A percentile compares a stretch with the other conserved stretches of the same genome.
These are phyloP conservation scores for Digitaria exilis DNA, from an alignment of 202 grass and related monocot genomes.

Conservation along the genomic window DNA sequence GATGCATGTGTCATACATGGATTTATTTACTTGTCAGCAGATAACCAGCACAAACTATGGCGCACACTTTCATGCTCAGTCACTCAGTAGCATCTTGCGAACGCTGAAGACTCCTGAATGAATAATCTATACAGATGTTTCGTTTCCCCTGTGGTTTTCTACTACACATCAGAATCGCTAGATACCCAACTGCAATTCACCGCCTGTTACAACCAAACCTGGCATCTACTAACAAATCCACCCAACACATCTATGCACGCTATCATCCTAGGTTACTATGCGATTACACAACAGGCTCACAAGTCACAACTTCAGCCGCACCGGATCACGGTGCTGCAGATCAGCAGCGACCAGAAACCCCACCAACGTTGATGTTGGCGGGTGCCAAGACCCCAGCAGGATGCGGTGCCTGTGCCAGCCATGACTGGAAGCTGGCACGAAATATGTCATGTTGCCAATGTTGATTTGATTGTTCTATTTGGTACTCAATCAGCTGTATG, in stretches of 20 bases:
- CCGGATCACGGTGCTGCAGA: slow-evolving; percentile 36
- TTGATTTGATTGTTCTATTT: slow-evolving; percentile 24
- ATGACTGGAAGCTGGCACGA: neutral
- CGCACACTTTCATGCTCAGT: neutral
- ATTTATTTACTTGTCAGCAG: too few relatives aligned
- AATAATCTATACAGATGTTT: slow-evolving; percentile 67
- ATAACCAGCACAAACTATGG: neutral
- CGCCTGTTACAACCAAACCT: slow-evolving; percentile 26
- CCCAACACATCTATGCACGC: slow-evolving; percentile 41
- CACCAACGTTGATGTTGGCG: slow-evolving; percentile 33
- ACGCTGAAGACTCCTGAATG: slow-evolving; percentile 30
- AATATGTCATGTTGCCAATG: slow-evolving; percentile 36
- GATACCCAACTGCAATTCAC: slow-evolving; percentile 36
- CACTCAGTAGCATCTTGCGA: slow-evolving; percentile 29
- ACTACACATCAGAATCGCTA: slow-evolving; percentile 54
- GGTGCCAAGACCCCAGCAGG: neutral
- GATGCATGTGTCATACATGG: too few relatives aligned
- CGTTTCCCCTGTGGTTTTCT: slow-evolving; percentile 53
- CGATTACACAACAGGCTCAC: slow-evolving; percentile 49
- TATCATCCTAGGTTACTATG: slow-evolving; percentile 46
- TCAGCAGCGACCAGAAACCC: slow-evolving; percentile 42
- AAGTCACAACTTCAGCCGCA: slow-evolving; percentile 41
- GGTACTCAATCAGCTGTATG: slow-evolving; percentile 43
- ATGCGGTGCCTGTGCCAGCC: neutral
- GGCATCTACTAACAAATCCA: slow-evolving; percentile 43